Percentiles rank a stretch among this genome's conserved stretches.
phyloP scores from a whole-genome alignment of 2,329 filamentous ascomycete species.

The Akanthomyces uredinophilus region DNA sequence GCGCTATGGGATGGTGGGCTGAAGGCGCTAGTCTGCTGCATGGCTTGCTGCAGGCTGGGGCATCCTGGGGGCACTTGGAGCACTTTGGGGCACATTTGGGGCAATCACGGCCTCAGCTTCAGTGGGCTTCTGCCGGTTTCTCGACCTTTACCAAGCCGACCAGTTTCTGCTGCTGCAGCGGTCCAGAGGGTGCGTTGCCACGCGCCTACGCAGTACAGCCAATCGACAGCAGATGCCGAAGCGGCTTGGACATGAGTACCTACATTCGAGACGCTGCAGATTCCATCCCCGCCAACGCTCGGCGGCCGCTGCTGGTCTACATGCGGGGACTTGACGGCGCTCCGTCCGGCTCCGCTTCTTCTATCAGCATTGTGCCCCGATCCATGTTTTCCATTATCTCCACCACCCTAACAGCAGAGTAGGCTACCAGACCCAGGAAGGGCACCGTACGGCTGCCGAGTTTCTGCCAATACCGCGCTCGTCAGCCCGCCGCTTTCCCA shows the following conservation, averaged over 20 bases:
- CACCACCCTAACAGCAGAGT: neutral
- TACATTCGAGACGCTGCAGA: neutral
- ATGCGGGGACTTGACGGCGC: conserved; percentile 2
- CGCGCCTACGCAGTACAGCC: neutral
- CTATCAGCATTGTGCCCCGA: conserved; percentile 12
- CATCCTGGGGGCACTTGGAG: neutral
- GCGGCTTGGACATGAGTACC: no score
- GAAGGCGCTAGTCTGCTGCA: conserved; percentile 1
- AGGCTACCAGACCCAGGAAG: neutral
- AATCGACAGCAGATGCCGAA: neutral
- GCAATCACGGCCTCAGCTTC: conserved; percentile 11
- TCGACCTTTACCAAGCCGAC: neutral
- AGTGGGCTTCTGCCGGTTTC: neutral
- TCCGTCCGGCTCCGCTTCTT: conserved; percentile 12
- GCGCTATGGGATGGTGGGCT: neutral
- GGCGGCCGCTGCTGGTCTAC: neutral
- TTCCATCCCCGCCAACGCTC: neutral
- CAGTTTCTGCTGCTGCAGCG: neutral
- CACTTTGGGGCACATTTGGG: conserved; percentile 2
- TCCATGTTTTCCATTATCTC: conserved; percentile 11
- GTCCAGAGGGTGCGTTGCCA: neutral
- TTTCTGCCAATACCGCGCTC: conserved; percentile 5
- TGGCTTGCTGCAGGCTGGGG: conserved; percentile 11
- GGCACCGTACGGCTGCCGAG: conserved; percentile 1
- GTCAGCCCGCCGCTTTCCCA: conserved; percentile 2